Conservation (phyloP, 345 rosid genomes). For the Acer saccharum region DNA sequence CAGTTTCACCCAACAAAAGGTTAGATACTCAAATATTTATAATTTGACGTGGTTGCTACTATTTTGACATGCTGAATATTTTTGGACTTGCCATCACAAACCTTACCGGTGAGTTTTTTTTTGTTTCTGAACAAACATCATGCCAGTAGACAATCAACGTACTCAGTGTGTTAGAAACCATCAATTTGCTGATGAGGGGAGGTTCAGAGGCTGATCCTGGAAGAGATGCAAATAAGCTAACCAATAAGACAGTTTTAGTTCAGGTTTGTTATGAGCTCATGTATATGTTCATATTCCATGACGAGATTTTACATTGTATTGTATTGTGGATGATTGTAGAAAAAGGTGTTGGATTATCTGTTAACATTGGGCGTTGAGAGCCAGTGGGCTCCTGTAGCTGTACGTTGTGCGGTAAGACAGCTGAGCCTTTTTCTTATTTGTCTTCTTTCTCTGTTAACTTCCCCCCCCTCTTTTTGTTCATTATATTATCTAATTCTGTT, state of each 20-base stretch:
- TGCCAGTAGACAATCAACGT: slow-evolving; percentile 97
- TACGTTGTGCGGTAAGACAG: slow-evolving; percentile 77
- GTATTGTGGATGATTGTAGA: slow-evolving; percentile 48
- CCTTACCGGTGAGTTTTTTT: slow-evolving; percentile 45
- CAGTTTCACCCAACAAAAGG: slow-evolving; percentile 97
- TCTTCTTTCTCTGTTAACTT: neutral
- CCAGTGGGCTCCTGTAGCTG: slow-evolving; percentile 92
- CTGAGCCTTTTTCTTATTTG: slow-evolving; percentile 3
- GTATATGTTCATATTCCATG: slow-evolving; percentile 13
- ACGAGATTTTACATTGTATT: slow-evolving; percentile 21
- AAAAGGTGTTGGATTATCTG: slow-evolving; percentile 75
- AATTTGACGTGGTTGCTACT: neutral
- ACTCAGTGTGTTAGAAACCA: slow-evolving; percentile 82
- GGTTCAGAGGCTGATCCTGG: slow-evolving; percentile 68
- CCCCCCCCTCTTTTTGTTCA: neutral
- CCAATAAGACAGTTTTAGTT: slow-evolving; percentile 79
- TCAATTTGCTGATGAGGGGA: slow-evolving; percentile 78
- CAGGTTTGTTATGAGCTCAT: slow-evolving; percentile 58
- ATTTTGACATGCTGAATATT: slow-evolving; percentile 8
- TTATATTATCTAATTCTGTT: neutral
- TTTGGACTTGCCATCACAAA: slow-evolving; percentile 21
- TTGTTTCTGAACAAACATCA: slow-evolving; percentile 44
- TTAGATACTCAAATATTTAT: slow-evolving; percentile 50
- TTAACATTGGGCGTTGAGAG: slow-evolving; percentile 91
- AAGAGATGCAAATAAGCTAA: slow-evolving; percentile 73